A percentile compares a stretch with the other conserved stretches of the same genome.
phyloP scores from a whole-genome alignment of 805 yeast genomes.

The Cyberlindnera samutprakarnensis region DNA sequence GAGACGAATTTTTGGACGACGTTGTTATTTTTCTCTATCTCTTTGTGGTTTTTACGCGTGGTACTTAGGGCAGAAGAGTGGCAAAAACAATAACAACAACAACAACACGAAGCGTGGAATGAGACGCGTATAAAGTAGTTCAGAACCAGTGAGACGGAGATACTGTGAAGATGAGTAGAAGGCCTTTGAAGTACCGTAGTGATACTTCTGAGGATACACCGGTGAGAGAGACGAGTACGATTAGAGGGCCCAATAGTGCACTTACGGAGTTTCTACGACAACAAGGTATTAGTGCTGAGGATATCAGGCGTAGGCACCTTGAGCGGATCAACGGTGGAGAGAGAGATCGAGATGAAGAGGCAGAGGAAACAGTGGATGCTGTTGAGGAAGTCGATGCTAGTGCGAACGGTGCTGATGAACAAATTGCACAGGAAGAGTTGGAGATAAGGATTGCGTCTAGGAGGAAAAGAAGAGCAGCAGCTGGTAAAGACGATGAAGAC shows the following conservation, averaged over 20 bases:
- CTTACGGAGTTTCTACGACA: slow-evolving; percentile 80
- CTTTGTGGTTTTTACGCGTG: no score
- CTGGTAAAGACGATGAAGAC: slow-evolving; percentile 25
- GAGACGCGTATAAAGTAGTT: not conserved
- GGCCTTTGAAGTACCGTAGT: slow-evolving; percentile 21
- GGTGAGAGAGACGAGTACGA: slow-evolving; percentile 20
- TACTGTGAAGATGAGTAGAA: slow-evolving; percentile 18
- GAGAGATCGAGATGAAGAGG: slow-evolving; percentile 10
- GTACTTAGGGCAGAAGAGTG: no score
- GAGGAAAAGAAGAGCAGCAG: slow-evolving; percentile 32
- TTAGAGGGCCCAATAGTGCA: slow-evolving; percentile 69
- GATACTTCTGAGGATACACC: slow-evolving; percentile 9
- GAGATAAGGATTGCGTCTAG: slow-evolving; percentile 33
- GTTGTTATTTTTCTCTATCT: no score
- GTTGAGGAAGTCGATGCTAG: not conserved
- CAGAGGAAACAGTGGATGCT: not conserved
- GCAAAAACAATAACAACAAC: no score
- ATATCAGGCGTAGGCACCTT: slow-evolving; percentile 47
- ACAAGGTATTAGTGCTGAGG: slow-evolving; percentile 83
- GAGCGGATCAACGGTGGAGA: slow-evolving; percentile 21
- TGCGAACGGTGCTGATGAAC: slow-evolving; percentile 16
- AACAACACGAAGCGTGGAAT: no score
- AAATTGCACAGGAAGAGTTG: slow-evolving; percentile 22
- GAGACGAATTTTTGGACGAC: no score
- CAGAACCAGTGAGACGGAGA: not conserved